phyloP scores from a whole-genome alignment of 306 rosid species.

The Morella rubra region DNA sequence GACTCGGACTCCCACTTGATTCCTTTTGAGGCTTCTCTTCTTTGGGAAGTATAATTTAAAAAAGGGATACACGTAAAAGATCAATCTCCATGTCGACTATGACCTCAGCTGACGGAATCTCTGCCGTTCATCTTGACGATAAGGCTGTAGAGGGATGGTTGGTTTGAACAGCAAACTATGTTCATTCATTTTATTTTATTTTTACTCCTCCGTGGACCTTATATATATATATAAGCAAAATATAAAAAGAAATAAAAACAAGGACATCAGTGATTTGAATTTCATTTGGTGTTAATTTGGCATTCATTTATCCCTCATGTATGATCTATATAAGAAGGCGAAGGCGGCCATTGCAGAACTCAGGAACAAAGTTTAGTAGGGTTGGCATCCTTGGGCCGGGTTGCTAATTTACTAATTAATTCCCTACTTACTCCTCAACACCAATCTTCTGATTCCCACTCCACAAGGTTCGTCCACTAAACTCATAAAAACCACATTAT shows the following conservation, averaged over 20 bases:
- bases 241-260: not conserved
- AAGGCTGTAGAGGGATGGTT: conserved; percentile 28
- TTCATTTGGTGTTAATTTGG: conserved; percentile 42
- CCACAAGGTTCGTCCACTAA: not conserved
- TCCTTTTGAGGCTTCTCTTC: not conserved
- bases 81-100: conserved; percentile 16
- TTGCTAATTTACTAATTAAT: conserved; percentile 23
- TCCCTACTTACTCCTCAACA: conserved; percentile 23
- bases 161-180: conserved; percentile 27
- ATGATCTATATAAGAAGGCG: conserved; percentile 21
- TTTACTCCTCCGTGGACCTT: not conserved
- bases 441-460: not conserved
- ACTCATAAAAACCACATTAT: conserved; percentile 14
- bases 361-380: conserved; percentile 30
- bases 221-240: not conserved
- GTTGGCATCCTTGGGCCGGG: conserved; percentile 19
- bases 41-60: not conserved
- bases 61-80: not conserved
- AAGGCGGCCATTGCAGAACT: conserved; percentile 15
- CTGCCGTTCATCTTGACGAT: conserved; percentile 32
- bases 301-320: conserved; percentile 33
- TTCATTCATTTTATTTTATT: conserved; percentile 30
- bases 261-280: conserved; percentile 29
- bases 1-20: conserved; percentile 28
- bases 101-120: conserved; percentile 29